Evolutionary conservation across 1,284 basidiomycete species (phyloP), one percentile per base, ranked within the genome.

Genomic region (Puccinia hordei): DNA sequence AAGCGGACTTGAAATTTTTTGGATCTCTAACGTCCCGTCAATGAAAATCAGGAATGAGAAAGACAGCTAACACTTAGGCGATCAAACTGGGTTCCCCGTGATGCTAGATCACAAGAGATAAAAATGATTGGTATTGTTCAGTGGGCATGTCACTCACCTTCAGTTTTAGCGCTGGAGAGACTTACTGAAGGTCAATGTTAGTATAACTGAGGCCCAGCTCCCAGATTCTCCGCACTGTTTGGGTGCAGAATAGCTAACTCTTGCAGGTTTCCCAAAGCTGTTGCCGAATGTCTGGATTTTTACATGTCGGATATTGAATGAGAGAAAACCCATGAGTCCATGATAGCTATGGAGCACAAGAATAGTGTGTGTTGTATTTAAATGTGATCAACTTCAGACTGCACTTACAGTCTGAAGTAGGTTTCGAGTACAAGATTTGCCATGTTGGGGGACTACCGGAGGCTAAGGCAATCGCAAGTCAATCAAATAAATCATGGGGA

Each of bases 181-280:
- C 79, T 74, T 30, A 80, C 79, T 80, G 49, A 66, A 41, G 6
- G 79, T 80, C 38, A 74, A 35, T 24, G 22, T 55, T 2, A 80
- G 49, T 27, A 80, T 68, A 8, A 80, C 79, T 65, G 79, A 49
- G 12, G 79, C 79, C 79, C 72, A 80, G 53, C 30, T 73, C 15
- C 79, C 44, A 24, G 63, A 27, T 24, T 44, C 49, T 17, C 79
- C 79, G 41, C 79, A 80, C 3, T 73, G 49, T 41, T 46, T 68
- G 17, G 79, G 79, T 30, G 79, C 44, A 15, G 61, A 65, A 17
- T 73, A 80, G n/a, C 35, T 74, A 33, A 65, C 51, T 41, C 49
- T 63, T 33, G 71, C 72, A 51, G 79, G 79, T 35, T 73, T 80
- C 0, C 72, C 72, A 57, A 66, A 63, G 30, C 53, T 73, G 51